Conservation (phyloP, 169 alveolate genomes). For the Plasmodium vinckei region DNA sequence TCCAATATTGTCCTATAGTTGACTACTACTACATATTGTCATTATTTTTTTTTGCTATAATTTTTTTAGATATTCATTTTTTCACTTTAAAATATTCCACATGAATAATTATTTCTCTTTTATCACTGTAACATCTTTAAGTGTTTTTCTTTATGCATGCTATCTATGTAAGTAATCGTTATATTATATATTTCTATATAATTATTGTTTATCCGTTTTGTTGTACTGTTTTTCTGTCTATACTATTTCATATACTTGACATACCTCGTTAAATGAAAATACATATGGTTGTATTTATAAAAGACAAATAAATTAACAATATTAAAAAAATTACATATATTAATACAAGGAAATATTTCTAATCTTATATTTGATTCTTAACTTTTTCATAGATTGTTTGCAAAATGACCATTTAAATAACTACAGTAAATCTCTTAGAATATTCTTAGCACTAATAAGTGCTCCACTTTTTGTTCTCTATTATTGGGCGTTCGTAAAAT, state of each 20-base stretch:
- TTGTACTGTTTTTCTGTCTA: neutral
- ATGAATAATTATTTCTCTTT: conserved; percentile 55
- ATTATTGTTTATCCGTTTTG: neutral
- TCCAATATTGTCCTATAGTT: too few relatives aligned
- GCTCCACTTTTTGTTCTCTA: conserved; percentile 49
- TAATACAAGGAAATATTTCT: neutral
- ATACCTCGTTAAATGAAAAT: too few relatives aligned
- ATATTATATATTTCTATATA: too few relatives aligned
- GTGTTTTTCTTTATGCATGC: conserved; percentile 41
- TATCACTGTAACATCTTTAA: conserved; percentile 29
- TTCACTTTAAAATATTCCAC: conserved; percentile 23
- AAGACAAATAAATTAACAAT: neutral
- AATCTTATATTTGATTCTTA: neutral
- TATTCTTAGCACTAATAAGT: conserved; percentile 20
- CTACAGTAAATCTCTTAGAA: conserved; percentile 19
- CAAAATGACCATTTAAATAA: conserved; percentile 58
- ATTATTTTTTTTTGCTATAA: too few relatives aligned
- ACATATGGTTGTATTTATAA: neutral
- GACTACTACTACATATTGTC: too few relatives aligned
- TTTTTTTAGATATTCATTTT: too few relatives aligned
- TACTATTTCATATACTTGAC: too few relatives aligned
- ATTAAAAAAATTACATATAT: too few relatives aligned
- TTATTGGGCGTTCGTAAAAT: conserved; percentile 59
- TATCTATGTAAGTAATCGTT: conserved; percentile 36
- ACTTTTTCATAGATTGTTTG: conserved; percentile 30